Base-by-base conservation (phyloP, 345 rosid species). In the Viola odorata region DNA sequence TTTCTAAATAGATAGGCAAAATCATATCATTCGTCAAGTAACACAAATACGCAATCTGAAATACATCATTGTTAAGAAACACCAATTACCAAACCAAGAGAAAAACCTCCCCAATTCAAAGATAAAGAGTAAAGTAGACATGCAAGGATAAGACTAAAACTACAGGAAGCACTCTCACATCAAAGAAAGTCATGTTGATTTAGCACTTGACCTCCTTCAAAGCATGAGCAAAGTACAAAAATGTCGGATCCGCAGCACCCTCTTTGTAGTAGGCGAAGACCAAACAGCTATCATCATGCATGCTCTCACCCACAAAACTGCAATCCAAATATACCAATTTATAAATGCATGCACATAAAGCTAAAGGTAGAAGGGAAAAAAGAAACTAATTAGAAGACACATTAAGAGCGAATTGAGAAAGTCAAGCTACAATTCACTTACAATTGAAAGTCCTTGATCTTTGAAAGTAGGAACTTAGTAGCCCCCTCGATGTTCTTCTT, bases 211-310 rank as follows among this genome's bases (percentile, higher is more conserved):
- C 66, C 80, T 95, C 99, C 84, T 86, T 91, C 90, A 95, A 76
- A 11, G 82, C 89, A 72, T 78, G 77, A 4, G 82, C 82, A 49
- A 95, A 83, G 78, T 95, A 95, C 80, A 95, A 76, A 82, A 95
- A 95, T 41, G 99, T 95, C 3, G 99, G 98, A 71, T 95, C 95
- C 0, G 84, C 49, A 4, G 95, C 91, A 71, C 96, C 98, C 0
- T 91, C 99, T 78, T 83, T 95, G 87, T 95, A 95, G 85, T 91
- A 86, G 50, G 99, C 99, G 65, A 95, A 77, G 50, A 95, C 99
- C 84, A 91, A 7, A 53, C 48, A 0, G 17, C 74, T 62, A 62
- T 95, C 98, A 67, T 91, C 96, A 1, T 66, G 70, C 98, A 91
- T 88, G 71, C 96, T 84, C 82, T 95, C 99, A 8, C 99, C 99